Evolutionary conservation across 2,329 filamentous ascomycete genomes (phyloP).

Genomic region (Colletotrichum gigasporum): DNA sequence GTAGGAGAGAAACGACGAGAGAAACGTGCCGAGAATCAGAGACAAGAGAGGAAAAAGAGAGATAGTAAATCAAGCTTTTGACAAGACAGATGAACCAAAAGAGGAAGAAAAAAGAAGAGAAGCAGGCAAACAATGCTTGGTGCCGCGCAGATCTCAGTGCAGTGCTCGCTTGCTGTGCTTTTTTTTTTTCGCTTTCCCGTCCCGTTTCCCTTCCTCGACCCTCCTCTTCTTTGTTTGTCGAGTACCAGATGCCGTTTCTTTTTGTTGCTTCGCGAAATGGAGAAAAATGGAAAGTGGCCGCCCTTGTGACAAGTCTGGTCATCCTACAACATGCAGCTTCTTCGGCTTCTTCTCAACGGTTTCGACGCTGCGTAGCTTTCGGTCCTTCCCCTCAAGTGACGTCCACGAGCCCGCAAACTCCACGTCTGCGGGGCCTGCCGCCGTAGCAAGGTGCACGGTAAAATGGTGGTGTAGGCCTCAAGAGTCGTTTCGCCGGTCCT

Average conservation of each 20-base stretch:
- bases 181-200: background rate
- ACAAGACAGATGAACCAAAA: background rate
- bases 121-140: background rate
- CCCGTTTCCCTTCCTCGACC: background rate
- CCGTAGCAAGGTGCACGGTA: too few relatives aligned
- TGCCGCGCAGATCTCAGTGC: background rate
- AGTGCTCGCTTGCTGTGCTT: constrained; percentile 28
- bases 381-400: too few relatives aligned
- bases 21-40: background rate
- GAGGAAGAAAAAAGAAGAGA: background rate
- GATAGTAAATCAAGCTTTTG: background rate
- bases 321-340: too few relatives aligned
- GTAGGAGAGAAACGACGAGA: background rate
- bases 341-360: too few relatives aligned
- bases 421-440: too few relatives aligned
- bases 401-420: too few relatives aligned
- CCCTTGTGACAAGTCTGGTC: too few relatives aligned
- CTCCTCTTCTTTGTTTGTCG: background rate
- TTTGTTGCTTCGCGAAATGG: background rate
- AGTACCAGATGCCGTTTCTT: background rate
- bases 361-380: too few relatives aligned
- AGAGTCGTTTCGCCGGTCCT: too few relatives aligned
- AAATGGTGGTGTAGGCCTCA: too few relatives aligned
- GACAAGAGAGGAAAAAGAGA: background rate
- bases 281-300: too few relatives aligned